These are phyloP conservation scores for Mercurialis annua DNA, from an alignment of 345 rosid genomes.

Conservation along the genomic window DNA sequence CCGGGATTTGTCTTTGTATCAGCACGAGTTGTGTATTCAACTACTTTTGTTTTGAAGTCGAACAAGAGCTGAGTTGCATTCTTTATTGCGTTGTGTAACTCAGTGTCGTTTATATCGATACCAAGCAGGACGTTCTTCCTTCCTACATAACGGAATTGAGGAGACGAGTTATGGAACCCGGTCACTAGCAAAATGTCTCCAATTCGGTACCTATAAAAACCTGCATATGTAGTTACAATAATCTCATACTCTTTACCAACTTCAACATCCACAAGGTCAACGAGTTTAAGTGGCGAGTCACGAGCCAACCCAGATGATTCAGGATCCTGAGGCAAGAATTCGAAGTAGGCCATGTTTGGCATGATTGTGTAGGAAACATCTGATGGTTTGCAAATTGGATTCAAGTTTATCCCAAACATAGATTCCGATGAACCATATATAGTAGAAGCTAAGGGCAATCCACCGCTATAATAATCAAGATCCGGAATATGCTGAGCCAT, in stretches of 20 bases:
- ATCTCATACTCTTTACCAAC: constrained; percentile 41
- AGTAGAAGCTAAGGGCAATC: constrained; percentile 37
- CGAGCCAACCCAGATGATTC: constrained; percentile 3
- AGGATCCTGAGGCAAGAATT: constrained; percentile 31
- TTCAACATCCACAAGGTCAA: constrained; percentile 37
- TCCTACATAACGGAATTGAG: constrained; percentile 35
- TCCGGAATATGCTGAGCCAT: constrained; percentile 46
- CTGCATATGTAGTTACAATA: constrained; percentile 40
- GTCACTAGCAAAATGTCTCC: constrained; percentile 40
- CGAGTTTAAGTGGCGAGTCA: constrained; percentile 29
- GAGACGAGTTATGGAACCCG: constrained; percentile 40
- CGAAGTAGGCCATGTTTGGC: constrained; percentile 48
- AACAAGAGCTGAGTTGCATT: constrained; percentile 26
- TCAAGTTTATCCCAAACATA: constrained; percentile 37
- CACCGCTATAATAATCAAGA: constrained; percentile 34
- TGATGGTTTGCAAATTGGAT: constrained; percentile 37
- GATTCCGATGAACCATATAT: constrained; percentile 47
- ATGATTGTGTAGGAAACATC: constrained; percentile 44
- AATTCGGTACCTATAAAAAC: constrained; percentile 37
- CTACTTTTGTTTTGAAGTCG: constrained; percentile 30
- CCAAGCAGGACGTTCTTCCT: constrained; percentile 44
- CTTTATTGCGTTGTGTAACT: constrained; percentile 37
- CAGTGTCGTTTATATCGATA: constrained; percentile 41
- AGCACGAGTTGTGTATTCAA: constrained; percentile 41
- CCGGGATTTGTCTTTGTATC: constrained; percentile 40